Percentiles rank a stretch among this genome's conserved stretches.
Conservation (phyloP, 2,329 filamentous ascomycete genomes). For the Talaromyces sp. region DNA sequence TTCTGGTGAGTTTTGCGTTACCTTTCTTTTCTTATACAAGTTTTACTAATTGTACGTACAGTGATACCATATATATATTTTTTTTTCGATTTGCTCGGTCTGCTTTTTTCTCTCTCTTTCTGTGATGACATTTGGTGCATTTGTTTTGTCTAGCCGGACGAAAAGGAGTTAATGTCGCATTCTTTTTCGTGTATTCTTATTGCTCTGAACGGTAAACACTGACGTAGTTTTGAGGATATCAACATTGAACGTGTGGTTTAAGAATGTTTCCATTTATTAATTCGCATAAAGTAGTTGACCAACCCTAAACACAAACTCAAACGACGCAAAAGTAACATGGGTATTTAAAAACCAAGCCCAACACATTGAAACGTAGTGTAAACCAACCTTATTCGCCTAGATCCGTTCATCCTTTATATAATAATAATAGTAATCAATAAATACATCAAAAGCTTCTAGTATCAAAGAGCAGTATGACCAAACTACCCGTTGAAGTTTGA, state of each 20-base stretch:
- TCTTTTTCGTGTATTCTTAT: not conserved
- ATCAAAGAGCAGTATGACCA: not conserved
- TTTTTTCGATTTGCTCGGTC: not conserved
- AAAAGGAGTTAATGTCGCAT: not conserved
- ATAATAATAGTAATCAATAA: not conserved
- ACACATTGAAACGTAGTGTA: not conserved
- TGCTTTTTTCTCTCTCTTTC: not conserved
- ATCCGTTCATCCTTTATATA: not conserved
- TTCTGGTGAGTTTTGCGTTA: conserved; percentile 50
- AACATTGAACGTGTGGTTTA: not conserved
- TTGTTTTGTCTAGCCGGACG: not conserved
- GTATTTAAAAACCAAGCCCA: not conserved
- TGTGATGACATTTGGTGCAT: not conserved
- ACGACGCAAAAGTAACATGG: not conserved
- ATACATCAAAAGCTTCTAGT: not conserved
- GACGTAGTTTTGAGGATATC: not conserved
- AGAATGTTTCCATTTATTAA: not conserved
- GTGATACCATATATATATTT: conserved; percentile 7
- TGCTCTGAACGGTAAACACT: not conserved
- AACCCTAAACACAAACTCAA: not conserved
- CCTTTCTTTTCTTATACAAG: not conserved
- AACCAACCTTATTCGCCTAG: not conserved
- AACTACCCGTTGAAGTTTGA: not conserved
- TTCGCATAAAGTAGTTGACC: not conserved
- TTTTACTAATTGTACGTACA: not conserved